Conservation (phyloP, 176 grass and related monocot genomes). For the Carex kokanica region DNA sequence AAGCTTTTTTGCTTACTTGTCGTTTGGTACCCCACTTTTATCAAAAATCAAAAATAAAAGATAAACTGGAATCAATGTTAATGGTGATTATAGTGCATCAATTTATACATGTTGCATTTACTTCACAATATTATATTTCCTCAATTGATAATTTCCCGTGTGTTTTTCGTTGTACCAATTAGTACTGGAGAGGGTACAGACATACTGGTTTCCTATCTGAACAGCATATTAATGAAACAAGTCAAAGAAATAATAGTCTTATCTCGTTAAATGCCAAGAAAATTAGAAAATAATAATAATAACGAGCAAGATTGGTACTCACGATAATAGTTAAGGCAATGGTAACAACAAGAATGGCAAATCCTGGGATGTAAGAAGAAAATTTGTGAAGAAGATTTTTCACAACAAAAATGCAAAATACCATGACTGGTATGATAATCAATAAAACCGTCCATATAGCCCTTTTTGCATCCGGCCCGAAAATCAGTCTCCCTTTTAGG, state of each 20-base stretch:
- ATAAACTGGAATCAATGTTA: too few species aligned
- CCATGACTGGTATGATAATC: slow-evolving; percentile 55
- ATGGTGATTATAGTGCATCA: not conserved
- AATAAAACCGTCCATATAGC: slow-evolving; percentile 64
- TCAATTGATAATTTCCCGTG: not conserved
- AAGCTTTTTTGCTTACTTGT: too few species aligned
- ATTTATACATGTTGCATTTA: not conserved
- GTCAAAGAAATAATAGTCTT: not conserved
- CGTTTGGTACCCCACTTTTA: too few species aligned
- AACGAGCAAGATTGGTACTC: slow-evolving; percentile 30
- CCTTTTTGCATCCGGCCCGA: slow-evolving; percentile 73
- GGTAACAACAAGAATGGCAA: slow-evolving; percentile 45
- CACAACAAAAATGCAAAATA: slow-evolving; percentile 79
- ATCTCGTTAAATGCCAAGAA: slow-evolving; percentile 5
- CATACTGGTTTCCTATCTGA: not conserved
- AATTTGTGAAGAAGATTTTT: slow-evolving; percentile 66
- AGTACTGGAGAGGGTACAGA: not conserved
- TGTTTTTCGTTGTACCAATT: not conserved
- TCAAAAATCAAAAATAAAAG: too few species aligned
- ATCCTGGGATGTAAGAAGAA: slow-evolving; percentile 50
- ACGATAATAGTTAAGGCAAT: slow-evolving; percentile 60
- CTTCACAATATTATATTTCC: not conserved
- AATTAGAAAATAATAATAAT: not conserved
- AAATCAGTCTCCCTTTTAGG: slow-evolving; percentile 72
- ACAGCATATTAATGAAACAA: not conserved